Percentiles rank a stretch among this genome's conserved stretches.
These are phyloP conservation scores for Tetragonia tetragonoides DNA, from an alignment of 148 eudicot species.

Conservation along the genomic window DNA sequence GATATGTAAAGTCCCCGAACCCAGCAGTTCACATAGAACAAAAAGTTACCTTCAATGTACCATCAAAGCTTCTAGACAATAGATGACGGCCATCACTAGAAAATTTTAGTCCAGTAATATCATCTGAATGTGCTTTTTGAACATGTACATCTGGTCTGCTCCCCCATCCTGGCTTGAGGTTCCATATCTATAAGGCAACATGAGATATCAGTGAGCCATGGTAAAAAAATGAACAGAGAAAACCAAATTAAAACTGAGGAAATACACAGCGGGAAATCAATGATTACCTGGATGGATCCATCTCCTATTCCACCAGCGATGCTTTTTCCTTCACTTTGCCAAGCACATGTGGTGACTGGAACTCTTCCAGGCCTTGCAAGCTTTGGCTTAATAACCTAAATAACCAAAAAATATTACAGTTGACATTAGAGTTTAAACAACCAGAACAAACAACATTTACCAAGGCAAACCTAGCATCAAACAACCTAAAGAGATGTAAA, in stretches of 20 bases:
- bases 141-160: slow-evolving; percentile 87
- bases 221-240: background rate
- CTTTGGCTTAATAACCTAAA: slow-evolving; percentile 94
- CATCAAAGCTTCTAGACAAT: slow-evolving; percentile 86
- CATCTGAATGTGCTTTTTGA: slow-evolving; percentile 74
- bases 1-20: background rate
- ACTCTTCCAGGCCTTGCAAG: slow-evolving; percentile 86
- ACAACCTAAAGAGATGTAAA: background rate
- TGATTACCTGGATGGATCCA: slow-evolving; percentile 87
- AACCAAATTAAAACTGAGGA: background rate
- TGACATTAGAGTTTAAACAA: slow-evolving; percentile 11
- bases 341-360: slow-evolving; percentile 87
- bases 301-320: slow-evolving; percentile 93
- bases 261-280: background rate
- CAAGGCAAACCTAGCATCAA: slow-evolving; percentile 8
- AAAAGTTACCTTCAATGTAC: slow-evolving; percentile 66
- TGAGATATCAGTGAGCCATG: slow-evolving; percentile 4
- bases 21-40: background rate
- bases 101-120: slow-evolving; percentile 83
- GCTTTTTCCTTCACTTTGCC: slow-evolving; percentile 88
- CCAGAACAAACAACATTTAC: background rate
- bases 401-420: slow-evolving; percentile 8
- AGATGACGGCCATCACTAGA: slow-evolving; percentile 77
- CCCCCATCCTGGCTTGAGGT: slow-evolving; percentile 92
- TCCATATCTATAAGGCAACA: slow-evolving; percentile 65